phyloP scores from a whole-genome alignment of 306 rosid species.

The Rubus idaeus region DNA sequence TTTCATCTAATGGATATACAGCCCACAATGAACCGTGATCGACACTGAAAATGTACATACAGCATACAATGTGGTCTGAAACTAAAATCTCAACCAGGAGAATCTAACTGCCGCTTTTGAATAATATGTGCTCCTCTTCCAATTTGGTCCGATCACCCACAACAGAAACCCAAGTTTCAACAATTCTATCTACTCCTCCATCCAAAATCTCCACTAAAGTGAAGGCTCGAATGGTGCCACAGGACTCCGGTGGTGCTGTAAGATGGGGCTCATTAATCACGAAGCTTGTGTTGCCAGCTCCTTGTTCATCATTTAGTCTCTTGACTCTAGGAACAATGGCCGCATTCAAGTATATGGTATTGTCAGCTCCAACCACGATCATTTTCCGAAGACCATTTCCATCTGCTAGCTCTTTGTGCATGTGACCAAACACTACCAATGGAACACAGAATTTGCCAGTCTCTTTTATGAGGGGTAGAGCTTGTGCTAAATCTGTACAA shows the following conservation, averaged over 20 bases:
- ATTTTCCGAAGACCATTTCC: conserved; percentile 78
- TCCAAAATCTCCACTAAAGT: conserved; percentile 59
- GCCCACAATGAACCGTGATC: no score
- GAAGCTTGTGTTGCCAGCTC: conserved; percentile 27
- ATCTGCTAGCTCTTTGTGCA: conserved; percentile 76
- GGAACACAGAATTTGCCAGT: conserved; percentile 42
- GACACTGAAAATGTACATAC: not conserved
- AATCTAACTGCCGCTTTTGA: conserved; percentile 28
- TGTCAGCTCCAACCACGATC: conserved; percentile 56
- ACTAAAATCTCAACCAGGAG: conserved; percentile 1
- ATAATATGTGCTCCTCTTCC: conserved; percentile 61
- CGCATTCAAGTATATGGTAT: conserved; percentile 74
- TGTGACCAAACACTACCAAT: conserved; percentile 83
- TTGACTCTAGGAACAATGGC: conserved; percentile 83
- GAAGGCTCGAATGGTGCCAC: conserved; percentile 67
- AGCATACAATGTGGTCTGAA: conserved; percentile 17
- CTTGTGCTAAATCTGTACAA: conserved; percentile 55
- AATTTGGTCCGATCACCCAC: conserved; percentile 46
- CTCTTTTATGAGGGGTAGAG: conserved; percentile 61
- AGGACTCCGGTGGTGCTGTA: conserved; percentile 28
- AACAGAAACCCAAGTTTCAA: conserved; percentile 83
- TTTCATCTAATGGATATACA: no score
- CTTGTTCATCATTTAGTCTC: conserved; percentile 36
- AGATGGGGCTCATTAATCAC: conserved; percentile 17
- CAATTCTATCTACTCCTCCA: conserved; percentile 55